Conservation (phyloP, 2,329 filamentous ascomycete species). For the Clarireedia monteithiana region DNA sequence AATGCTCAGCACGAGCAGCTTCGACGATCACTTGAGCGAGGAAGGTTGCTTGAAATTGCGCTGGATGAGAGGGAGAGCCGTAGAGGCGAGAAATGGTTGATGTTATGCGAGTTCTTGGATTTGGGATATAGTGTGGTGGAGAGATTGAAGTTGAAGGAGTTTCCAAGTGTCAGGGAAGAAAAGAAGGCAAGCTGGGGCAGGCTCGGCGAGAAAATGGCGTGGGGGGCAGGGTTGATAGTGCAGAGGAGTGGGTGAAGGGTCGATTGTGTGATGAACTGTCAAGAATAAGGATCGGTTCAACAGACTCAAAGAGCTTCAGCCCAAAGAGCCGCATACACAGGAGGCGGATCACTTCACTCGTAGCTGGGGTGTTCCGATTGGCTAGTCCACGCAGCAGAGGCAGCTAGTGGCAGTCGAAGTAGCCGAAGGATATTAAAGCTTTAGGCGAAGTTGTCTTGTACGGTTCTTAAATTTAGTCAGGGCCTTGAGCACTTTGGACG, state of each 20-base stretch:
- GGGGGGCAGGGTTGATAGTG: background rate
- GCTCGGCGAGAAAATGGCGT: background rate
- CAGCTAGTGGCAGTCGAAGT: no score
- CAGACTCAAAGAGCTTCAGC: no score
- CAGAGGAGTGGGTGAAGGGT: conserved; percentile 1
- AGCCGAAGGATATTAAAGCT: no score
- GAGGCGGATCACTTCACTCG: no score
- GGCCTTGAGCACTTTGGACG: no score
- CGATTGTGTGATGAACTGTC: no score
- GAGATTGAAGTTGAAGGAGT: conserved; percentile 8
- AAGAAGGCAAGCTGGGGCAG: background rate
- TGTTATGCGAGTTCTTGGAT: conserved; percentile 4
- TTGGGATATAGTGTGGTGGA: conserved; percentile 8
- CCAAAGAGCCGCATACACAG: no score
- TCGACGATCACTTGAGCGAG: background rate
- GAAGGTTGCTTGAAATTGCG: background rate
- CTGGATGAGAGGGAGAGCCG: background rate
- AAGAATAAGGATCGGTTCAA: no score
- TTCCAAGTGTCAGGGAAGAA: background rate
- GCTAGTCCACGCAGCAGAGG: no score
- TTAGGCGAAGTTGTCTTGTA: no score
- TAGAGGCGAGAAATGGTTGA: conserved; percentile 7
- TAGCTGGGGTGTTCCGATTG: no score
- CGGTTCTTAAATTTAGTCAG: no score
- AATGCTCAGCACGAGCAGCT: background rate